These are phyloP conservation scores for Helotiales sp. DNA, from an alignment of 2,329 filamentous ascomycete genomes.

Conservation along the genomic window DNA sequence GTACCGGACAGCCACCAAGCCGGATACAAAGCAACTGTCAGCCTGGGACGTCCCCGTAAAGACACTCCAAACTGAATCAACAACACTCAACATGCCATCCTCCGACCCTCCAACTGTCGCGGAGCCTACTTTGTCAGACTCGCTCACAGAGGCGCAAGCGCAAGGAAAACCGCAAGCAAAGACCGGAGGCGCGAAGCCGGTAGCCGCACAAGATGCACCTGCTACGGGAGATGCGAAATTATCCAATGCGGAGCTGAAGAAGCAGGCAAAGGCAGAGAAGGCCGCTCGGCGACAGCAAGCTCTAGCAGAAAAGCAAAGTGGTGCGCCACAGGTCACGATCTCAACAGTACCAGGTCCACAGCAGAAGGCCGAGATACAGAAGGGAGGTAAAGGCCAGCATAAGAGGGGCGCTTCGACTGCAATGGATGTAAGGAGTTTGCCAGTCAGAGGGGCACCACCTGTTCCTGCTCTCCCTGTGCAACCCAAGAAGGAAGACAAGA, in stretches of 20 bases:
- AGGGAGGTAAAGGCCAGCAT: conserved; percentile 46
- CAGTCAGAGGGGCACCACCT: conserved; percentile 35
- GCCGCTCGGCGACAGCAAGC: conserved; percentile 79
- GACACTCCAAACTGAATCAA: background rate
- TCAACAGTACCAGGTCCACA: conserved; percentile 59
- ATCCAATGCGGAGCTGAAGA: conserved; percentile 71
- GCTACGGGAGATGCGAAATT: conserved; percentile 48
- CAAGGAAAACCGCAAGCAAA: conserved; percentile 19
- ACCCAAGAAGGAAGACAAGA: conserved; percentile 65
- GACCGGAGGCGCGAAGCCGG: conserved; percentile 17
- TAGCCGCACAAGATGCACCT: conserved; percentile 19
- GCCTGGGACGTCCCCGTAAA: background rate
- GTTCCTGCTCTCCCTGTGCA: conserved; percentile 50
- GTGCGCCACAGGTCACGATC: background rate
- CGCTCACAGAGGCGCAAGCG: conserved; percentile 14
- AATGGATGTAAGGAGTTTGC: conserved; percentile 36
- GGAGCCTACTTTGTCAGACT: conserved; percentile 20
- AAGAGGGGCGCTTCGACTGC: conserved; percentile 42
- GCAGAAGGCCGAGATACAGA: conserved; percentile 53
- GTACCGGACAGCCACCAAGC: background rate
- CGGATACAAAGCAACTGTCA: background rate
- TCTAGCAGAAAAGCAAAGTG: conserved; percentile 56
- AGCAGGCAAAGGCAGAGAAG: conserved; percentile 89
- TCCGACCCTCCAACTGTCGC: conserved; percentile 27
- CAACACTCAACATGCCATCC: conserved; percentile 27